Evolutionary conservation across 305 asterid genomes (phyloP), one percentile per base, ranked within the genome.

Genomic region (Salvia sclarea): DNA sequence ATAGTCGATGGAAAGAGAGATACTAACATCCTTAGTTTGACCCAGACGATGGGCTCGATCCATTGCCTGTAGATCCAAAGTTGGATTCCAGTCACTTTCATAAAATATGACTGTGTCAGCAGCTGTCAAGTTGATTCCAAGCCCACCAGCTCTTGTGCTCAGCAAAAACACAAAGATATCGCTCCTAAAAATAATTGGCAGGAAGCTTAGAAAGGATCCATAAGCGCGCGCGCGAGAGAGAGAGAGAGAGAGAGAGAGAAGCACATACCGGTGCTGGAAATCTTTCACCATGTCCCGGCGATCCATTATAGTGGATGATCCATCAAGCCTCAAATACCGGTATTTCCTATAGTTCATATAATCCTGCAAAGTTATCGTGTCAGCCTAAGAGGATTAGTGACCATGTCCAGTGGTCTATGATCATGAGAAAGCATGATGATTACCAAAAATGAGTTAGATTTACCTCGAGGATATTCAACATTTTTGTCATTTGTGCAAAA

Each of bases 61-160:
- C 97, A 90, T 91, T 35, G 98, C 98, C 78, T 93, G 98, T 31
- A 90, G 79, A 83, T 93, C 98, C 79, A 93, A 75, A 58, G 98
- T 91, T 16, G 98, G 98, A 76, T 93, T 93, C 98, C 98, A 93
- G 81, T 93, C 98, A 77, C 97, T 90, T 80, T 90, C 98, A 66
- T 93, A 93, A 68, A 93, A 93, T 80, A 93, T 90, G 75, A 90
- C 97, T 1, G 98, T 93, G 76, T 93, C 98, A 22, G 97, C 98
- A 41, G 96, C 98, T 2, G 97, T 91, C 86, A 93, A 83, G 83
- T 93, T 93, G 78, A 93, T 93, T 56, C 98, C 98, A 79, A 93
- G 85, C 52, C 98, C 98, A 73, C 97, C 98, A 79, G 96, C 97
- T 78, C 98, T 83, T 66, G 98, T 93, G 84, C 97, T 91, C 85